Percentiles rank a stretch among this genome's conserved stretches.
phyloP scores from a whole-genome alignment of 257 asterid species.

The Penstemon eatonii region DNA sequence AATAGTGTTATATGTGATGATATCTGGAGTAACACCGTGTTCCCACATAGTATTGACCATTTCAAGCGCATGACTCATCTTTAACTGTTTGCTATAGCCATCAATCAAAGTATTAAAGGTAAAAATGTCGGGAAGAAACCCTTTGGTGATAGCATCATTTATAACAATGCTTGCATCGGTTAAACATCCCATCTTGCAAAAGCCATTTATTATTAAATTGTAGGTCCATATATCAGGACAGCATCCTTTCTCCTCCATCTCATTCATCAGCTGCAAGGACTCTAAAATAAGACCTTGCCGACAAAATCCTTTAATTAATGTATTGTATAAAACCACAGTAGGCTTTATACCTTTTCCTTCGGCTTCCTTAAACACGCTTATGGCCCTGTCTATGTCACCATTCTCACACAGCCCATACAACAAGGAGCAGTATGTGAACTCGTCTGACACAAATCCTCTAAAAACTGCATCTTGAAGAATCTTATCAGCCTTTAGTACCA shows the following conservation, averaged over 20 bases:
- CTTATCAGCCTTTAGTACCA: constrained; percentile 63
- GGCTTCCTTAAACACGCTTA: constrained; percentile 54
- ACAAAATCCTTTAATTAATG: constrained; percentile 74
- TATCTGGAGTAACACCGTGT: constrained; percentile 65
- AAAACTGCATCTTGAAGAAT: constrained; percentile 64
- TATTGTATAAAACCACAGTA: constrained; percentile 57
- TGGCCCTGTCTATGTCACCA: constrained; percentile 72
- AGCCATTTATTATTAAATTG: constrained; percentile 70
- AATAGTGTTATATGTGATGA: constrained; percentile 77
- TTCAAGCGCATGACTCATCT: constrained; percentile 66
- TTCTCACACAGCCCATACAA: constrained; percentile 69
- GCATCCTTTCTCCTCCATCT: constrained; percentile 70
- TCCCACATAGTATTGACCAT: constrained; percentile 74
- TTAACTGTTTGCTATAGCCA: constrained; percentile 83
- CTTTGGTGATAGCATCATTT: constrained; percentile 65
- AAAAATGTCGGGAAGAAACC: constrained; percentile 74
- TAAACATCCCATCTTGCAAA: constrained; percentile 86
- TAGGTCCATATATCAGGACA: constrained; percentile 76
- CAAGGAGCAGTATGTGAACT: constrained; percentile 76
- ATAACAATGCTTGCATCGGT: constrained; percentile 59
- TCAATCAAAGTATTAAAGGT: constrained; percentile 87
- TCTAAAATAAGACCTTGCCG: constrained; percentile 63
- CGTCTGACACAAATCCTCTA: constrained; percentile 80
- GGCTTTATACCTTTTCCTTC: constrained; percentile 51
- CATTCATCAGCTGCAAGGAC: constrained; percentile 70